A percentile compares a stretch with the other conserved stretches of the same genome.
Conservation (phyloP, 2,329 filamentous ascomycete species). For the Neofusicoccum laricinum region DNA sequence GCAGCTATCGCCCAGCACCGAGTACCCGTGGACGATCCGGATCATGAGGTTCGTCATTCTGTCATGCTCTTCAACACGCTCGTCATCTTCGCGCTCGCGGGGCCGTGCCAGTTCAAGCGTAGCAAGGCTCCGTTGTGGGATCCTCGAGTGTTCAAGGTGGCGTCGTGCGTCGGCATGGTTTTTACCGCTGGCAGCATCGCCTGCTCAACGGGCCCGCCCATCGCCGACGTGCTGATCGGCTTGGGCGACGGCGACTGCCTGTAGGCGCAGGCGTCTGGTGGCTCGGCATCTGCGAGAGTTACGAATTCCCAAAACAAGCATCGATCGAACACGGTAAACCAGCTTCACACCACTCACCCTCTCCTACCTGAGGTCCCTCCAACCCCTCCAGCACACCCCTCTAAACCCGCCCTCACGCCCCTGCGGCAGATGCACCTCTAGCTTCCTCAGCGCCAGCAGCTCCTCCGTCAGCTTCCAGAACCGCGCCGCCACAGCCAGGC, state of each 20-base stretch:
- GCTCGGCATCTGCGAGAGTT: background rate
- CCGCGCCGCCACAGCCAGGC: conserved; percentile 28
- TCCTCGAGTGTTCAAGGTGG: conserved; percentile 52
- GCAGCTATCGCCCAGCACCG: conserved; percentile 17
- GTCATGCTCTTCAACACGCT: conserved; percentile 35
- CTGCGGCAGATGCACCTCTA: conserved; percentile 30
- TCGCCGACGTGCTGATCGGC: background rate
- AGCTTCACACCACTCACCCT: conserved; percentile 35
- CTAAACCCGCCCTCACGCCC: conserved; percentile 26
- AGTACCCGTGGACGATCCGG: conserved; percentile 21
- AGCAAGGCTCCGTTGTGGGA: conserved; percentile 50
- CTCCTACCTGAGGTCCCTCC: conserved; percentile 30
- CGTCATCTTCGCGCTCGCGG: conserved; percentile 34
- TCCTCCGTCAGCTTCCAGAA: conserved; percentile 25
- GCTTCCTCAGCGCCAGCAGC: conserved; percentile 27
- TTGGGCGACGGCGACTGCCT: background rate
- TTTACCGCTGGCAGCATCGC: background rate
- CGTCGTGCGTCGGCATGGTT: background rate
- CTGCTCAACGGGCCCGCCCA: background rate
- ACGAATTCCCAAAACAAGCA: too few relatives aligned
- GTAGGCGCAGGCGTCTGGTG: background rate
- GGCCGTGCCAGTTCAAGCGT: conserved; percentile 45
- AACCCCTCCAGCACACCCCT: conserved; percentile 30
- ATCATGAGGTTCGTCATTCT: conserved; percentile 44
- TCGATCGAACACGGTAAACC: conserved; percentile 22